Evolutionary conservation across 163 green algal species (phyloP), one percentile per base, ranked within the genome.

Genomic region (Volvox carteri): DNA sequence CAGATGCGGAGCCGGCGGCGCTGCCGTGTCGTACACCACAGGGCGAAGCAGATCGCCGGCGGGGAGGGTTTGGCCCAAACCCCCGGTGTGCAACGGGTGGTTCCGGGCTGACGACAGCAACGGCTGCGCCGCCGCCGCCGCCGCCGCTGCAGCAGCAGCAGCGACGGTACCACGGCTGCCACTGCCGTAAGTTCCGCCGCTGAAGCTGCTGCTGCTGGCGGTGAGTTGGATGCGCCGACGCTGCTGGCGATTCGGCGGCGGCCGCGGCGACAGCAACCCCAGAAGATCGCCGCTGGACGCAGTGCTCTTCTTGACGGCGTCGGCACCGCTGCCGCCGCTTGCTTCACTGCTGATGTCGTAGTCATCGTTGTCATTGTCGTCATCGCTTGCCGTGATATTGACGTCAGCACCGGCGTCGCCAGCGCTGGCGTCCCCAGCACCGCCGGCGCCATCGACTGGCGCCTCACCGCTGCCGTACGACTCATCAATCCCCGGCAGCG

Each of bases 401-500:
- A 65, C 5, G 37, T 33, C n/a, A 72, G 60, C 28, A 65, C 54
- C 54, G 30, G 67, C 30, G 67, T 1, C 33, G 35, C 18, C 67
- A 12, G 35, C 67, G 5, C 14, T 5, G 67, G 35, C 8, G 35
- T 25, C 67, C 33, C 35, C 67, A 12, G 37, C 70, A 39, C 56
- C 67, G 67, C 67, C 67, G 67, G 14, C 37, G 67, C 30, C 33
- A 12, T 77, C 67, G 33, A 21, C 11, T 4, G 50, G 39, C 39
- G 37, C 16, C 70, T 78, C 70, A 18, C 39, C 70, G 70, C 70
- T 54, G 70, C 70, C 39, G 70, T 58, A 58, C 70, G 73, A 62
- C 41, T 80, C 73, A 16, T 80, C 73, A 42, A 80, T 80, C 21
- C 73, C 73, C 7, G 73, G 73, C 42, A 80, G 42, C 73, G 44